Evolutionary conservation across 495 filamentous ascomycete species (phyloP).

Genomic region (Parmelia sp.): DNA sequence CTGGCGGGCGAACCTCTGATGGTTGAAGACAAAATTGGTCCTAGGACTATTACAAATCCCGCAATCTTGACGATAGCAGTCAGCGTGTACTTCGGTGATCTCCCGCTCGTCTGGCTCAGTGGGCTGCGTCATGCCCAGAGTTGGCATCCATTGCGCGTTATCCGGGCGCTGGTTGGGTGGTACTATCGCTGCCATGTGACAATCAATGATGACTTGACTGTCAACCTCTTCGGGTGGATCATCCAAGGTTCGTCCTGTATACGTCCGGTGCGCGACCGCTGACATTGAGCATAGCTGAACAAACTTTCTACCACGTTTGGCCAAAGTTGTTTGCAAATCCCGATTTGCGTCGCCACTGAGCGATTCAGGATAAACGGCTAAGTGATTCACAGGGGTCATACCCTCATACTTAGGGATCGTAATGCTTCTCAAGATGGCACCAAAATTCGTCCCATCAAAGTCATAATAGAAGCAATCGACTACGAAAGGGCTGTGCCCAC

Average conservation of each 20-base stretch:
- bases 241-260: neutral
- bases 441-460: conserved; percentile 33
- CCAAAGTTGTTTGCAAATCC: neutral
- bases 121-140: neutral
- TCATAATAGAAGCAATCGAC: conserved; percentile 34
- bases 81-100: neutral
- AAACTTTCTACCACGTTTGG: neutral
- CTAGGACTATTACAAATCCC: conserved; percentile 1
- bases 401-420: conserved; percentile 3
- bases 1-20: conserved; percentile 1
- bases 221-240: conserved; percentile 1
- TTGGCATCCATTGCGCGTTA: neutral
- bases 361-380: conserved; percentile 3
- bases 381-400: neutral
- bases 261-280: neutral
- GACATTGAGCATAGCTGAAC: neutral
- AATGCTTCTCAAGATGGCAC: conserved; percentile 13
- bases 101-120: neutral
- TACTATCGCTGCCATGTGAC: neutral
- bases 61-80: neutral
- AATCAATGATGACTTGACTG: conserved; percentile 5
- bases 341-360: neutral
- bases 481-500: conserved; percentile 21
- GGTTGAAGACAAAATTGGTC: neutral
- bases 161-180: neutral